phyloP scores from a whole-genome alignment of 2,329 filamentous ascomycete species.

The Sordariomycetes sp. region DNA sequence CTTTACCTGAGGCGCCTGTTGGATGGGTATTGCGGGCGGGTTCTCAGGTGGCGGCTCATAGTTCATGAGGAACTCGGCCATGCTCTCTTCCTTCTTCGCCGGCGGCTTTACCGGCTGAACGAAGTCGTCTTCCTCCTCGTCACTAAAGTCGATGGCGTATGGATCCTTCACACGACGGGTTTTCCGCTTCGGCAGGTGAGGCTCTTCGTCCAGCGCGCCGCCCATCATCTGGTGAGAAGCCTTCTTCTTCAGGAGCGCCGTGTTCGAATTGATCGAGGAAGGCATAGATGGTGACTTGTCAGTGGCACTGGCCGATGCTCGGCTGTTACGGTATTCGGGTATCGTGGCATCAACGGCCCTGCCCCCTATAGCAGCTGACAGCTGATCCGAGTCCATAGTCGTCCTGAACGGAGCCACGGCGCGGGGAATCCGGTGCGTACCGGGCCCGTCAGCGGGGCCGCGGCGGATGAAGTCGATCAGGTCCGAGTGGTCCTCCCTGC shows the following conservation, averaged over 20 bases:
- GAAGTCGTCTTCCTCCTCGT: slow-evolving; percentile 49
- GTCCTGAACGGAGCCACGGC: slow-evolving; percentile 76
- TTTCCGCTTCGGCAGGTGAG: slow-evolving; percentile 58
- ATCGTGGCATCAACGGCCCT: slow-evolving; percentile 47
- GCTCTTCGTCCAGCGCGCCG: slow-evolving; percentile 35
- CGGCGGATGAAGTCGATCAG: slow-evolving; percentile 92
- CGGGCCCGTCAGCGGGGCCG: slow-evolving; percentile 56
- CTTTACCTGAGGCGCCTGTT: slow-evolving; percentile 22
- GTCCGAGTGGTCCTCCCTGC: slow-evolving; percentile 63
- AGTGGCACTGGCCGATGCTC: slow-evolving; percentile 44
- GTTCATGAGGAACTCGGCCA: slow-evolving; percentile 65
- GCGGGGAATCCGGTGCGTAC: slow-evolving; percentile 63
- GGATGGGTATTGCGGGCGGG: slow-evolving; percentile 21
- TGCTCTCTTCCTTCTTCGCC: slow-evolving; percentile 48
- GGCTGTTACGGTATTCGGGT: slow-evolving; percentile 44
- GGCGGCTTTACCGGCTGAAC: slow-evolving; percentile 25
- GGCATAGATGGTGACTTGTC: slow-evolving; percentile 46
- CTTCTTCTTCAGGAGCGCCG: slow-evolving; percentile 48
- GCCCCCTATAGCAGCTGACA: slow-evolving; percentile 42
- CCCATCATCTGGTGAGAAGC: slow-evolving; percentile 17
- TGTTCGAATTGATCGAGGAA: slow-evolving; percentile 66
- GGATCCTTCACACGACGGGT: slow-evolving; percentile 74
- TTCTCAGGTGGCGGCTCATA: slow-evolving; percentile 50
- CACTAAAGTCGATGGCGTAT: slow-evolving; percentile 80
- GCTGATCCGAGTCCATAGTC: slow-evolving; percentile 79